phyloP scores from a whole-genome alignment of 495 filamentous ascomycete species.

The Parathielavia hyrcaniae region DNA sequence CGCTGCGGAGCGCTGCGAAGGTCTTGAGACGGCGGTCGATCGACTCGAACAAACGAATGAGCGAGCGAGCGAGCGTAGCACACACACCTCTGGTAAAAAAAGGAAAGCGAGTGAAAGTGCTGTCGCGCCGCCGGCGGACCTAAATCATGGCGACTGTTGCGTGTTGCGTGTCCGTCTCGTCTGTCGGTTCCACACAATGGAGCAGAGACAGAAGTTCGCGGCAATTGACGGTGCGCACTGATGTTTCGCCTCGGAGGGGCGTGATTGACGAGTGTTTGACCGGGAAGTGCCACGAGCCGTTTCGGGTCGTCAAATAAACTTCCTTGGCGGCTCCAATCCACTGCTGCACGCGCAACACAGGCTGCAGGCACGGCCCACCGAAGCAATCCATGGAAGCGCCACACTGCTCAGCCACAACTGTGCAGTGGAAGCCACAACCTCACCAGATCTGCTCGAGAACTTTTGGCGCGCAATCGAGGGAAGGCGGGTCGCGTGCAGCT shows the following conservation, averaged over 20 bases:
- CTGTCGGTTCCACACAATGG: neutral
- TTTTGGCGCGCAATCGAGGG: conserved; percentile 15
- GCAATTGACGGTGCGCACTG: conserved; percentile 13
- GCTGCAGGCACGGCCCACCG: neutral
- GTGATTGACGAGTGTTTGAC: neutral
- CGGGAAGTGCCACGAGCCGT: neutral
- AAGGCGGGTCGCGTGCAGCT: conserved; percentile 13
- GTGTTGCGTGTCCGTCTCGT: neutral
- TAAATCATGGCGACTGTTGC: conserved; percentile 14
- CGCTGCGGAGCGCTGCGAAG: conserved; percentile 3
- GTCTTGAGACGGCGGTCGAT: neutral
- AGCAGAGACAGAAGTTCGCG: conserved; percentile 1
- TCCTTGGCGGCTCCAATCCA: conserved; percentile 20
- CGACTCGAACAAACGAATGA: neutral
- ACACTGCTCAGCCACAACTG: neutral
- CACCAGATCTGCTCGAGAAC: neutral
- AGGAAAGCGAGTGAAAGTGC: conserved; percentile 6
- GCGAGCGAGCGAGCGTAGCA: neutral
- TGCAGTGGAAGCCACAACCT: conserved; percentile 7
- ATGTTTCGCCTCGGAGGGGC: conserved; percentile 1
- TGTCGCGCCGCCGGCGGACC: conserved; percentile 4
- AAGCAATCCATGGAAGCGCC: neutral
- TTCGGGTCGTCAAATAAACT: conserved; percentile 14
- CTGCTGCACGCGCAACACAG: conserved; percentile 12
- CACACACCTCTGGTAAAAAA: neutral